These are phyloP conservation scores for Sonneratia alba DNA, from an alignment of 345 rosid genomes.

Conservation along the genomic window DNA sequence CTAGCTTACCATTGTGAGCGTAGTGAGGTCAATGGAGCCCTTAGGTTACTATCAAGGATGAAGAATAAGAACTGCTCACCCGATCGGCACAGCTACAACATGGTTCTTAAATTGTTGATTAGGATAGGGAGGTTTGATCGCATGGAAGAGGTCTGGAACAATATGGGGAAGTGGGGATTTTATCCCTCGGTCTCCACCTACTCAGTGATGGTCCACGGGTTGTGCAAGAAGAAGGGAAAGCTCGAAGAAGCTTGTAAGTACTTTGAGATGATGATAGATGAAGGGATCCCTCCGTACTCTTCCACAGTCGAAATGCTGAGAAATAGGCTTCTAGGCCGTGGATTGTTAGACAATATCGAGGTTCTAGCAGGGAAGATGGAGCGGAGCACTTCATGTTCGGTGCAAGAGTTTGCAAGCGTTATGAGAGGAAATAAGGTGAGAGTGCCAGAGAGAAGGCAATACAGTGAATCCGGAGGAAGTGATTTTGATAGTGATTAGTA, in stretches of 20 bases:
- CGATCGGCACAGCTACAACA: slow-evolving; percentile 67
- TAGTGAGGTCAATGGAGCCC: slow-evolving; percentile 53
- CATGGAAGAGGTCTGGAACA: slow-evolving; percentile 62
- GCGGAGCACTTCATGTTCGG: not conserved
- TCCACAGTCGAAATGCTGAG: slow-evolving; percentile 68
- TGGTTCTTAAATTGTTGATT: slow-evolving; percentile 62
- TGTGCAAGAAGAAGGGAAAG: slow-evolving; percentile 67
- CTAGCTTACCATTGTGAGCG: slow-evolving; percentile 73
- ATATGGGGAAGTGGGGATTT: slow-evolving; percentile 52
- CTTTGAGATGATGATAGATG: slow-evolving; percentile 92
- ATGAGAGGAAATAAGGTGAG: slow-evolving; percentile 45
- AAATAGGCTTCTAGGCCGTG: slow-evolving; percentile 44
- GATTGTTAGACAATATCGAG: slow-evolving; percentile 49
- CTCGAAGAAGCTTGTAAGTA: slow-evolving; percentile 72
- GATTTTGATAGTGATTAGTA: slow-evolving; percentile 10
- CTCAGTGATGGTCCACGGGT: slow-evolving; percentile 73
- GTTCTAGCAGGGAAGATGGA: slow-evolving; percentile 44
- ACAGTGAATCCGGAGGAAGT: slow-evolving; percentile 36
- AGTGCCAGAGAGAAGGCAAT: slow-evolving; percentile 22
- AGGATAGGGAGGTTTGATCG: slow-evolving; percentile 71
- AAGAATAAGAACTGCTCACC: slow-evolving; percentile 40
- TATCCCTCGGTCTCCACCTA: slow-evolving; percentile 73
- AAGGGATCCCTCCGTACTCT: slow-evolving; percentile 74
- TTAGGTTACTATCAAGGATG: slow-evolving; percentile 59
- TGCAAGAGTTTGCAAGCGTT: slow-evolving; percentile 51